Base-by-base conservation (phyloP, 2,329 filamentous ascomycete genomes). In the Arthrinium phaeospermum region DNA sequence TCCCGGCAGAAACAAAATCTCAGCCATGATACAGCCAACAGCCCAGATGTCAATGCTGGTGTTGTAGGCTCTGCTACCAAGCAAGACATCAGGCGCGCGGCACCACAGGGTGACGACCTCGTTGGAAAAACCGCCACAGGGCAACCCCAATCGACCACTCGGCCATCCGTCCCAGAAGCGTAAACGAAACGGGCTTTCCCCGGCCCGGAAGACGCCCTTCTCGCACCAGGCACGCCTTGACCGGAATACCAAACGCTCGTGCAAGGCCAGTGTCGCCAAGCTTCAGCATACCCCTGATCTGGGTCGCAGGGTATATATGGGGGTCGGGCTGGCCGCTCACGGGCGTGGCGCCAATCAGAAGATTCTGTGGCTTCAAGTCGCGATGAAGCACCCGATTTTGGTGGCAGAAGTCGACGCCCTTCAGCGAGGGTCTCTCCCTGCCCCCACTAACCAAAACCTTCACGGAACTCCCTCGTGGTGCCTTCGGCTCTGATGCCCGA, bases 1-100 rank as follows among this genome's bases (percentile, higher is more conserved):
- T n/a, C n/a, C n/a, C n/a, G n/a, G n/a, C n/a, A n/a, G n/a, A n/a
- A n/a, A n/a, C n/a, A n/a, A n/a, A n/a, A 99, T 98, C 84, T 99
- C 96, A 13, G 96, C 96, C 96, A 99, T 98, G 86, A 99, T 99
- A 83, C 96, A 99, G 72, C 96, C 96, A 7, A 96, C 96, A 8
- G 94, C 98, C 96, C 96, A 99, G 81, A 99, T 98, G 80, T 99
- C 96, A 82, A 99, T 98, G 84, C 94, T 97, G n/a, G 96, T 99
- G 84, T 98, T 99, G 86, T 99, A 99, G 30, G 96, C 98, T 76
- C 96, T 88, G 78, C 93, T 96, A 70, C 96, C 96, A 67, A 99
- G 89, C 70, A 99, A 89, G 67, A 99, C 96, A 79, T 99, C 96
- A 0, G 96, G 96, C 0, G 96, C 96, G 61, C 96, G 93, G 82